A percentile compares a stretch with the other conserved stretches of the same genome.
phyloP scores from a whole-genome alignment of 495 filamentous ascomycete species.

The Cercophora samala region DNA sequence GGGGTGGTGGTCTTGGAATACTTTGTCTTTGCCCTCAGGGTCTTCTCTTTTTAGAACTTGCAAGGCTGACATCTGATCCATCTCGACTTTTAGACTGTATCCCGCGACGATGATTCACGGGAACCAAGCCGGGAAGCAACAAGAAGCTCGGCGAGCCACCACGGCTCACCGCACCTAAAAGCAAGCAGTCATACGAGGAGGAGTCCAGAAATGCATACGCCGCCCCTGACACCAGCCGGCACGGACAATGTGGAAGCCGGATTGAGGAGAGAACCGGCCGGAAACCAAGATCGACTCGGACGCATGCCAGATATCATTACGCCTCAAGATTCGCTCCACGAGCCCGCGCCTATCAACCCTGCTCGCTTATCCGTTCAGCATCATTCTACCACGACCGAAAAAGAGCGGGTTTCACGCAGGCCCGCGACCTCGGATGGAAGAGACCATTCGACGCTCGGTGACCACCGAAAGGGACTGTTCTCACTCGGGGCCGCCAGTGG shows the following conservation, averaged over 20 bases:
- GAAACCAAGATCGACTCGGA: constrained; percentile 33
- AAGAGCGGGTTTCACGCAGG: constrained; percentile 32
- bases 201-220: constrained; percentile 71
- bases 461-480: constrained; percentile 67
- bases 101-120: constrained; percentile 42
- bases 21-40: neutral
- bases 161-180: constrained; percentile 41
- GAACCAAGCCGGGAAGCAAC: constrained; percentile 36
- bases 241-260: constrained; percentile 46
- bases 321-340: constrained; percentile 49
- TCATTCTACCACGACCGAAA: constrained; percentile 19
- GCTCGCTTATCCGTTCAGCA: constrained; percentile 21
- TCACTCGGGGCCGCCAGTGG: constrained; percentile 62
- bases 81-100: constrained; percentile 38
- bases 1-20: neutral
- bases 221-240: constrained; percentile 82
- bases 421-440: constrained; percentile 42
- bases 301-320: constrained; percentile 59
- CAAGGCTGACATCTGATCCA: constrained; percentile 2
- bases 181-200: constrained; percentile 36
- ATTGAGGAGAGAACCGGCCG: constrained; percentile 27
- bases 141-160: constrained; percentile 36
- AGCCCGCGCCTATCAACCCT: constrained; percentile 34
- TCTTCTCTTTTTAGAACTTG: neutral
- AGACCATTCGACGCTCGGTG: constrained; percentile 32